Evolutionary conservation across 768 basidiomycete genomes (phyloP), one percentile per base, ranked within the genome.

Genomic region (Boletellus emodensis): DNA sequence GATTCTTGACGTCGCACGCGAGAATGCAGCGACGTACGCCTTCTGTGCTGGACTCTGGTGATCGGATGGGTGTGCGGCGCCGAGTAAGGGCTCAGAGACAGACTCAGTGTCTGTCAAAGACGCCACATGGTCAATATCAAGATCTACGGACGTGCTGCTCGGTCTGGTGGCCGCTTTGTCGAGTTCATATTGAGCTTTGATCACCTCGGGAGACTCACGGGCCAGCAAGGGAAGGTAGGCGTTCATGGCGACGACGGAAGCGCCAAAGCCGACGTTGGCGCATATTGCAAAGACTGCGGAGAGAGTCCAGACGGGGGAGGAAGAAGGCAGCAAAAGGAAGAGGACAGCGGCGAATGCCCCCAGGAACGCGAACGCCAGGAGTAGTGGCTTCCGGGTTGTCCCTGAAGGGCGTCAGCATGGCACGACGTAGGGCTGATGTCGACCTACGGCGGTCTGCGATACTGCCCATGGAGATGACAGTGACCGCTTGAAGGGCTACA

Each of bases 401-500:
- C 81, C 86, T 73, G 74, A 67, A 73, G 4, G n/a, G 22, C n/a
- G 40, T 55, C 22, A 52, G 37, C 38, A 20, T 11, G 10, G 22
- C 9, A 20, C 6, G 22, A 9, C 4, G 32, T 7, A 7, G 18
- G 28, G 20, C 7, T 17, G 17, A 20, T 8, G 26, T n/a, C 0
- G 17, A 75, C 88, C 51, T 58, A 94, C 93, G 84, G 54, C 89
- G 82, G 69, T 98, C 92, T 1, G 94, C 95, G 48, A 95, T 84
- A 14, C 83, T 83, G 7, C 92, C 91, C 77, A 96, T 89, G 6
- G 94, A 94, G 48, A 99, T 93, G 35, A 99, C 93, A 0, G 87
- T 90, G n/a, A 97, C 61, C 0, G 94, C 94, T 64, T 97, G 94
- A 0, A 95, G 68, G 0, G 87, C 86, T 1, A 97, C 94, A 1